phyloP scores from a whole-genome alignment of 306 rosid genomes.

The Alnus glutinosa region DNA sequence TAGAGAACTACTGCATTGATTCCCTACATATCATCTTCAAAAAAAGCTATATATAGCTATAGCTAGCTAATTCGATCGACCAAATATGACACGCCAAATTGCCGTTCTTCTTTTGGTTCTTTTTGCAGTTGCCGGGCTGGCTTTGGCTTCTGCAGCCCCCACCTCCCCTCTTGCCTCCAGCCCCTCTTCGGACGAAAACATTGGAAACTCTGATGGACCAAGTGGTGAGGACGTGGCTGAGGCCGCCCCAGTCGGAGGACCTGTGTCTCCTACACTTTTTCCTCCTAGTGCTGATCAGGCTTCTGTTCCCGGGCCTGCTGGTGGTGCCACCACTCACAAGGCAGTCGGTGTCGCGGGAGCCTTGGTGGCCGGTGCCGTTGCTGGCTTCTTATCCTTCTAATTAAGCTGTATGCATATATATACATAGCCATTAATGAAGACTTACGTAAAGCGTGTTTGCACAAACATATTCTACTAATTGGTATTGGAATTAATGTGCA shows the following conservation, averaged over 20 bases:
- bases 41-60: not conserved
- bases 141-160: conserved; percentile 24
- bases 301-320: not conserved
- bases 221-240: not conserved
- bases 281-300: conserved; percentile 2
- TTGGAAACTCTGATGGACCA: conserved; percentile 33
- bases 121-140: conserved; percentile 43
- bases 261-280: conserved; percentile 39
- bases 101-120: conserved; percentile 39
- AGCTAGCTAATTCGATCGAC: not conserved
- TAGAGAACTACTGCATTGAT: conserved; percentile 15
- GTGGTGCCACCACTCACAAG: conserved; percentile 24
- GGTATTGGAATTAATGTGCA: not conserved
- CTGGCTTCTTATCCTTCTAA: conserved; percentile 36
- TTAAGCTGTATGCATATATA: not conserved
- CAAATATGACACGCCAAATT: conserved; percentile 52
- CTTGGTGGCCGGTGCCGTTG: conserved; percentile 21
- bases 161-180: not conserved
- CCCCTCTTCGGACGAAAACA: not conserved
- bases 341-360: conserved; percentile 35
- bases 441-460: not conserved
- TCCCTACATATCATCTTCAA: not conserved
- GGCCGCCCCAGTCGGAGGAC: conserved; percentile 50
- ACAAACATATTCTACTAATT: not conserved
- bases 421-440: not conserved